These are phyloP conservation scores for Aureobasidium sp. DNA, from an alignment of 2,329 filamentous ascomycete species.

Conservation along the genomic window DNA sequence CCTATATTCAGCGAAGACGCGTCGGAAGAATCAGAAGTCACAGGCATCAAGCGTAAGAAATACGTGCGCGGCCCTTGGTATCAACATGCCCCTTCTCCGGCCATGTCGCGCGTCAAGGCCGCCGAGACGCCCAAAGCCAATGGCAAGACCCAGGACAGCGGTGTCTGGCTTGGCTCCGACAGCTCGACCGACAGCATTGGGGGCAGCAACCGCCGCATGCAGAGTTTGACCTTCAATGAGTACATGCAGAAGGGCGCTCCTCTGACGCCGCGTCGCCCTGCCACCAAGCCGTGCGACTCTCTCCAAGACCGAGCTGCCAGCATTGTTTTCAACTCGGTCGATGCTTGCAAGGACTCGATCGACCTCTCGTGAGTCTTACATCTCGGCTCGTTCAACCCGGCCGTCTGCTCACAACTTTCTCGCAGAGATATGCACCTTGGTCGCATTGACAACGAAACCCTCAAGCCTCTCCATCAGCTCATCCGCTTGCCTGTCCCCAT, in stretches of 20 bases:
- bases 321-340: constrained; percentile 32
- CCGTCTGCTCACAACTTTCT: not conserved
- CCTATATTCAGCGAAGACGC: constrained; percentile 65
- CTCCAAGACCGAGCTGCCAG: constrained; percentile 21
- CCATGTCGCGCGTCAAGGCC: constrained; percentile 24
- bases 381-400: not conserved
- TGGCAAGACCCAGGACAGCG: too few relatives aligned
- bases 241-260: constrained; percentile 8
- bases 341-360: constrained; percentile 52
- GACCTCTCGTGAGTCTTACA: constrained; percentile 51
- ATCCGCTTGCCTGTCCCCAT: constrained; percentile 27
- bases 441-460: constrained; percentile 49
- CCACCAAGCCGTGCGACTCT: constrained; percentile 2
- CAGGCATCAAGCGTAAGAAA: constrained; percentile 49
- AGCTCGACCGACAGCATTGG: constrained; percentile 21
- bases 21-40: constrained; percentile 53
- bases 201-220: constrained; percentile 10
- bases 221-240: constrained; percentile 13
- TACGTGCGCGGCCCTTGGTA: constrained; percentile 62
- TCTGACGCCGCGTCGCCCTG: not conserved
- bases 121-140: constrained; percentile 49
- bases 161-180: constrained; percentile 62
- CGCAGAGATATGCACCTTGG: constrained; percentile 39
- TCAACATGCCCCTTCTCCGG: constrained; percentile 21
- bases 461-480: constrained; percentile 47